These are phyloP conservation scores for Fallopia convolvulus DNA, from an alignment of 148 eudicot genomes.

Conservation along the genomic window DNA sequence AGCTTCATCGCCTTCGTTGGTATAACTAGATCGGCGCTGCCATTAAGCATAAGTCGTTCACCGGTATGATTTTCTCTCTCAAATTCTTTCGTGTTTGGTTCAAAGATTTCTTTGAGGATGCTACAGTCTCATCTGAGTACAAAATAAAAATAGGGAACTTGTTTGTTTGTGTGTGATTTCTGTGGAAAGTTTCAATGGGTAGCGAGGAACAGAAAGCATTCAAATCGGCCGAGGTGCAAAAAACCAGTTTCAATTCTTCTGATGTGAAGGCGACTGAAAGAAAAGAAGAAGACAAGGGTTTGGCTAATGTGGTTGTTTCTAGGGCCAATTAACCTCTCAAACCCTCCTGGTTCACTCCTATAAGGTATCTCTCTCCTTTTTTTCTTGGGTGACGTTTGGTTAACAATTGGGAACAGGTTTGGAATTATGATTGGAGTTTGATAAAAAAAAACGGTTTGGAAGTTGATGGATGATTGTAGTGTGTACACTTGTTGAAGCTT, in stretches of 20 bases:
- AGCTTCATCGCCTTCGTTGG: too few species aligned
- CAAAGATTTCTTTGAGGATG: too few species aligned
- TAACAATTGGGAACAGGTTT: neutral
- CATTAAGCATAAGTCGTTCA: too few species aligned
- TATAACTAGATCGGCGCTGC: too few species aligned
- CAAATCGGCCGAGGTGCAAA: slow-evolving; percentile 22
- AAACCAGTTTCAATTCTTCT: slow-evolving; percentile 12
- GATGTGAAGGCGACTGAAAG: slow-evolving; percentile 26
- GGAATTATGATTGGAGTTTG: neutral
- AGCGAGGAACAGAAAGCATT: slow-evolving; percentile 26
- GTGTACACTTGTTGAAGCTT: neutral
- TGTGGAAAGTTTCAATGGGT: slow-evolving; percentile 6
- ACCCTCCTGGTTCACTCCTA: slow-evolving; percentile 79
- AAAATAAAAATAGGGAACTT: neutral
- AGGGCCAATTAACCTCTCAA: slow-evolving; percentile 21
- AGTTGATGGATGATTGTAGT: neutral
- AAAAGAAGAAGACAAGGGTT: slow-evolving; percentile 17
- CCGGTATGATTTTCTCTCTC: too few species aligned
- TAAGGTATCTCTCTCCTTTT: slow-evolving; percentile 31
- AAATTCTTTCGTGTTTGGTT: too few species aligned
- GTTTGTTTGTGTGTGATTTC: slow-evolving; percentile 5
- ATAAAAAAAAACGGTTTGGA: neutral
- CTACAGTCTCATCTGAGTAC: too few species aligned
- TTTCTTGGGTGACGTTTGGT: neutral
- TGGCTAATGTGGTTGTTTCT: slow-evolving; percentile 16